A percentile compares a stretch with the other conserved stretches of the same genome.
phyloP scores from a whole-genome alignment of 352 stramenopile genomes.

The Pythium phragmiticola region DNA sequence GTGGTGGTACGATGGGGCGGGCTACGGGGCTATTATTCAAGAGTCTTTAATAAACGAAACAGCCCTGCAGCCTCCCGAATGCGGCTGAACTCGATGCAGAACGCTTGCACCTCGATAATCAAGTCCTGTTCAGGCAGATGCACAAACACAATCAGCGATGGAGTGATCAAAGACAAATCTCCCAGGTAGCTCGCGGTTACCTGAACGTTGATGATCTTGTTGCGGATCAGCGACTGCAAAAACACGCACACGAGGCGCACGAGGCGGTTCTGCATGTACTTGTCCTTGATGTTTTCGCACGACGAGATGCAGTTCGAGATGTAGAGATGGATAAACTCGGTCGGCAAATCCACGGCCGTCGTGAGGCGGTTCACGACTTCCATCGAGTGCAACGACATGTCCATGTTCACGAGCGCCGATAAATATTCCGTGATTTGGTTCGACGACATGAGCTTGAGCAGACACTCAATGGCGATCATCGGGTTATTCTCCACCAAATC shows the following conservation, averaged over 20 bases:
- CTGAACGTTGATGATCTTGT: constrained; percentile 98
- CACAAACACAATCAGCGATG: neutral
- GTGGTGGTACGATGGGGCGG: constrained; percentile 12
- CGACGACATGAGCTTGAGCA: constrained; percentile 90
- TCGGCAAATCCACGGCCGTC: constrained; percentile 91
- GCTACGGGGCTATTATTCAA: constrained; percentile 77
- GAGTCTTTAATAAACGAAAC: constrained; percentile 96
- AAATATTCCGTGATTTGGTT: constrained; percentile 96
- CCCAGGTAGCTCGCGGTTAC: constrained; percentile 33
- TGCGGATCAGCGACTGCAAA: constrained; percentile 97
- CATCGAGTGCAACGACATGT: constrained; percentile 99
- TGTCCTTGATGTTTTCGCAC: constrained; percentile 98
- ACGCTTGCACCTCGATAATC: constrained; percentile 98
- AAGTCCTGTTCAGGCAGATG: constrained; percentile 72
- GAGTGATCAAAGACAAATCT: neutral
- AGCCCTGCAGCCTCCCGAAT: constrained; percentile 96
- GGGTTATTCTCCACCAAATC: constrained; percentile 98
- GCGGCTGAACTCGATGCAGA: constrained; percentile 99
- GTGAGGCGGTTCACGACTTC: constrained; percentile 95
- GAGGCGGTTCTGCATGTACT: constrained; percentile 97
- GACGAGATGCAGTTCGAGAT: constrained; percentile 99
- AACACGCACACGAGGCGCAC: constrained; percentile 98
- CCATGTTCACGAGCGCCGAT: constrained; percentile 97
- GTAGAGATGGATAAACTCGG: constrained; percentile 98
- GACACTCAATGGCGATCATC: constrained; percentile 96